Evolutionary conservation across 768 basidiomycete species (phyloP), one percentile per base, ranked within the genome.

Genomic region (Fibroporia radiculosa): DNA sequence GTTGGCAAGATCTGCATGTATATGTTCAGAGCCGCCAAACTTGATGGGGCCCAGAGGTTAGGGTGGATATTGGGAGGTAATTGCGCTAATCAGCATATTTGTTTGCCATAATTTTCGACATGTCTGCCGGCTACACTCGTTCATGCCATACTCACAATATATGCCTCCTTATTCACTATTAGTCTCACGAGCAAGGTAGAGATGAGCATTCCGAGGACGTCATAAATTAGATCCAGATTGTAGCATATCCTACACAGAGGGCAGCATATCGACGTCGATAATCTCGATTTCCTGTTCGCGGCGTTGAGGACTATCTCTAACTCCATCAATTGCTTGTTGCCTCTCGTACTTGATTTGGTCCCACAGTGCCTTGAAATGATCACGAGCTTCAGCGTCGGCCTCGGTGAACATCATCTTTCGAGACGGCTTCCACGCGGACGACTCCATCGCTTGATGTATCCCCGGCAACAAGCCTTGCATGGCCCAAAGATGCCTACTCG

Each of bases 1-100:
- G 84, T 31, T 88, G 84, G 85, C 86, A 87, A 56, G 84, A 87
- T 66, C 67, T 89, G 48, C 78, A 76, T 54, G 62, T 84, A 47
- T 89, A 86, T 57, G 77, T 88, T 57, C 64, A 84, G 44, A 87
- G 82, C 60, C 82, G 84, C 51, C 82, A 84, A 60, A 77, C 80
- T 31, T 81, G 63, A 14, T 14, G 14, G 4, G 27, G 18, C 2
- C 3, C 22, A 18, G 19, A 32, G 14, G 18, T 27, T 19, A 31
- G 18, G 25, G 13, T 31, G 46, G 47, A 51, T 34, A 41, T 36
- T 36, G 44, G 42, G 40, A 36, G 40, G 35, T 27, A 40, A 41
- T n/a, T n/a, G n/a, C 37, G 25, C 20, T 49, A 39, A 47, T 48
- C 42, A 22, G 42, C 49, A 37, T 44, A 36, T 47, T 26, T 33